Evolutionary conservation across 2,329 filamentous ascomycete species (phyloP).

Genomic region (Pleomassaria siparia): DNA sequence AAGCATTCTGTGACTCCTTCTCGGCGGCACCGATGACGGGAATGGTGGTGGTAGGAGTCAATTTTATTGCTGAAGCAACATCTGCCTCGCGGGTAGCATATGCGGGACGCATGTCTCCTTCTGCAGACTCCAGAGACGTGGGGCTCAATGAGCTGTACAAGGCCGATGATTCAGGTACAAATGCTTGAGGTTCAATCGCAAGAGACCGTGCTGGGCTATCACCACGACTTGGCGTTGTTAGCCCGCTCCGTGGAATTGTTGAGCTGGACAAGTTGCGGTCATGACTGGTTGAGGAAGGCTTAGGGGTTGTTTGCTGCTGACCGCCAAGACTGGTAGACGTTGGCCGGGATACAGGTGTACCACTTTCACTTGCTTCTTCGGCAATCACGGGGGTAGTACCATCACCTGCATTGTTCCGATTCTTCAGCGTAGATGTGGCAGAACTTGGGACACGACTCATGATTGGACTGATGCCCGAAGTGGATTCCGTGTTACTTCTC

Average conservation of each 20-base stretch:
- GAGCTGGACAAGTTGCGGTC: conserved; percentile 43
- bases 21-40: conserved; percentile 31
- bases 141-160: conserved; percentile 46
- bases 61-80: conserved; percentile 33
- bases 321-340: conserved; percentile 32
- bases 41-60: conserved; percentile 21
- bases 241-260: conserved; percentile 51
- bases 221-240: conserved; percentile 60
- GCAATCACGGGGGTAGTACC: conserved; percentile 56
- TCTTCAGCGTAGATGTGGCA: conserved; percentile 40
- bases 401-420: conserved; percentile 43
- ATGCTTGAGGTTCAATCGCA: conserved; percentile 49
- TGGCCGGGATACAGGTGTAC: conserved; percentile 39
- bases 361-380: conserved; percentile 52
- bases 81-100: conserved; percentile 42
- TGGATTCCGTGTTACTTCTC: conserved; percentile 64
- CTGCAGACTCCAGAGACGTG: conserved; percentile 26
- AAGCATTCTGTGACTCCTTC: conserved; percentile 37
- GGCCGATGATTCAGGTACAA: conserved; percentile 51
- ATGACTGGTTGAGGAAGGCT: conserved; percentile 41
- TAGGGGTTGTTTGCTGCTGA: conserved; percentile 32
- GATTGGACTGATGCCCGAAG: conserved; percentile 66
- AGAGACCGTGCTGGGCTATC: conserved; percentile 65
- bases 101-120: conserved; percentile 25
- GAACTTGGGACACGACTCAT: conserved; percentile 59